A percentile compares a stretch with the other conserved stretches of the same genome.
These are phyloP conservation scores for Lyophyllum shimeji DNA, from an alignment of 768 basidiomycete genomes.

Conservation along the genomic window DNA sequence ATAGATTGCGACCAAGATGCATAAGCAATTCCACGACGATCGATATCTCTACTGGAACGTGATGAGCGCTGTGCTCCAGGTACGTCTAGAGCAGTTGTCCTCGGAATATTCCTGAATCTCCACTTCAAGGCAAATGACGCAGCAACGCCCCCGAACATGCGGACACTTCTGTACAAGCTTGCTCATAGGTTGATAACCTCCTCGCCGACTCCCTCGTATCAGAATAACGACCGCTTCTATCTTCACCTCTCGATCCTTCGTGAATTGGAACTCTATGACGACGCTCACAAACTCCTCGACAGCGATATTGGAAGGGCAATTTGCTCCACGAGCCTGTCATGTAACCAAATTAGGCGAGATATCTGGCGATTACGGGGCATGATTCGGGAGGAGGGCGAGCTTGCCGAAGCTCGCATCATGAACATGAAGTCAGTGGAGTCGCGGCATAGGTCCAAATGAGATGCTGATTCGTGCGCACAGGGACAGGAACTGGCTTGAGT, in stretches of 20 bases:
- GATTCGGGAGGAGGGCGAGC: conserved; percentile 59
- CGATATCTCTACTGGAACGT: conserved; percentile 84
- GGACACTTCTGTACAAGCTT: conserved; percentile 68
- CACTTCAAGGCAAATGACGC: conserved; percentile 65
- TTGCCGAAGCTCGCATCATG: conserved; percentile 55
- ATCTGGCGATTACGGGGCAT: conserved; percentile 61
- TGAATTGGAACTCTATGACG: conserved; percentile 66
- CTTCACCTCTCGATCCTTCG: conserved; percentile 72
- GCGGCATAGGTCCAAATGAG: not conserved
- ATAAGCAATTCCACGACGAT: conserved; percentile 82
- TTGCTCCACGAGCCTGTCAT: conserved; percentile 68
- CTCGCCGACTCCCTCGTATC: conserved; percentile 60
- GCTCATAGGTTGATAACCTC: conserved; percentile 73
- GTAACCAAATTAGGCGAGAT: conserved; percentile 74
- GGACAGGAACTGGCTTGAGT: conserved; percentile 87
- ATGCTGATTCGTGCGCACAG: conserved; percentile 30
- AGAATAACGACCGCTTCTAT: conserved; percentile 74
- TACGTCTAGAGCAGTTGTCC: conserved; percentile 21
- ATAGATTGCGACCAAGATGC: conserved; percentile 78
- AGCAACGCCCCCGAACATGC: conserved; percentile 60
- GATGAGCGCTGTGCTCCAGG: conserved; percentile 80
- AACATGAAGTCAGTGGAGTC: conserved; percentile 52
- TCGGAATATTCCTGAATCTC: not conserved
- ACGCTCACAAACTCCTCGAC: conserved; percentile 67
- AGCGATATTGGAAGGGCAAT: conserved; percentile 68